Evolutionary conservation across 345 rosid species (phyloP), one percentile per base, ranked within the genome.

Genomic region (Melaleuca alternifolia): DNA sequence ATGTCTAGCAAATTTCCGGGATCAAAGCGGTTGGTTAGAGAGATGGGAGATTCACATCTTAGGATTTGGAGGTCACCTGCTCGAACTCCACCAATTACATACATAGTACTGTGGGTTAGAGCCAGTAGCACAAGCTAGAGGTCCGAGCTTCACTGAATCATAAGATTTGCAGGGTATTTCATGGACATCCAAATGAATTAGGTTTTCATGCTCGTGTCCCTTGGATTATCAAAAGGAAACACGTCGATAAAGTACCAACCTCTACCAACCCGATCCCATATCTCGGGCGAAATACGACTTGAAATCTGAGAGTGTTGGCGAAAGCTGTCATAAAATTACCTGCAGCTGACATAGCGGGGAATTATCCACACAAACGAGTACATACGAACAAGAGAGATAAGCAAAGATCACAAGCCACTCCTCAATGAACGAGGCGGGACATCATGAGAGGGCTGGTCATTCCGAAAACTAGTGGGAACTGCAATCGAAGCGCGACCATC

Each of bases 1-100:
- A 5, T 2, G 6, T 30, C 0, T 65, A 65, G 77, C 30, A 16
- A 0, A 0, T 6, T 1, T 0, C 0, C 5, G 16, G 0, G 79
- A 3, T 33, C 18, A 0, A 24, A 33, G 48, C 2, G 13, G 20
- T 13, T 14, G 20, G 2, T 61, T 61, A 18, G 10, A 61, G 75
- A 61, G 5, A 61, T 7, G 30, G 2, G 41, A 28, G 10, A 71
- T 62, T 62, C 21, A 7, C 44, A 15, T 3, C 48, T 71, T 11
- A 33, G 37, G 24, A 71, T 33, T 18, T 71, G 48, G 24, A 33
- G 0, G 23, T 37, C 37, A 18, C 4, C 20, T 3, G 11, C 20
- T 16, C 1, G 6, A 18, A 71, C 33, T 18, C 20, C 46, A 1
- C 12, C 21, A 30, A 33, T 3, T 2, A 18, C 13, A 1, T 33